Evolutionary conservation across 2,329 filamentous ascomycete species (phyloP).

Genomic region (Fusarium succisae): DNA sequence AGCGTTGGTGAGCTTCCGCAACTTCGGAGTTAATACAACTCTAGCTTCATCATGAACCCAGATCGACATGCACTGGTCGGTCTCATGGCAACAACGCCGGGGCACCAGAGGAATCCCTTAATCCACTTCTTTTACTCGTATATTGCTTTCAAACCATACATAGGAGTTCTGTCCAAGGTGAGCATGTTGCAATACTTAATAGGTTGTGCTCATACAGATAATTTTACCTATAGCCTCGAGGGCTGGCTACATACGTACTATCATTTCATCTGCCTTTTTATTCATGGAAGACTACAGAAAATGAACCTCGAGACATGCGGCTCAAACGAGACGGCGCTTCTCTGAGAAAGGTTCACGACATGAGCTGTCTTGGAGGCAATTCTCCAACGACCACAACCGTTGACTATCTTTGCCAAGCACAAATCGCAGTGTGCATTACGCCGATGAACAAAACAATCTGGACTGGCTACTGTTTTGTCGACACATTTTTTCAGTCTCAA

Average conservation of each 20-base stretch:
- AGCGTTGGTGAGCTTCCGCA: too few relatives aligned
- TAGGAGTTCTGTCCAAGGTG: background rate
- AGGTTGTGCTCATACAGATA: too few relatives aligned
- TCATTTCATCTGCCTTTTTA: background rate
- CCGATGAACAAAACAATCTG: background rate
- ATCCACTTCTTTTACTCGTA: background rate
- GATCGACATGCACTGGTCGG: background rate
- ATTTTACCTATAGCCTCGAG: too few relatives aligned
- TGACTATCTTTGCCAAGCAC: constrained; percentile 8
- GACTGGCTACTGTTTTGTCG: constrained; percentile 7
- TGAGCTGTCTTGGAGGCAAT: background rate
- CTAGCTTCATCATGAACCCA: background rate
- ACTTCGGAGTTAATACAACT: too few relatives aligned
- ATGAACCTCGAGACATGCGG: fast-evolving
- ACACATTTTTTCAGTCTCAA: background rate
- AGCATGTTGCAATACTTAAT: too few relatives aligned
- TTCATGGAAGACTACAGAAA: background rate
- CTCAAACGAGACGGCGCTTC: fast-evolving
- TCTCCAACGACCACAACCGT: fast-evolving
- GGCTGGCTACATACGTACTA: too few relatives aligned
- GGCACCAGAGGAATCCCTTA: fast-evolving
- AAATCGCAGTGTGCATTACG: constrained; percentile 4
- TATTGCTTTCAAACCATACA: background rate
- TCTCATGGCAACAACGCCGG: fast-evolving
- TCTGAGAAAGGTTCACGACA: fast-evolving